Evolutionary conservation across 75 land plant species (phyloP).

Genomic region (Sequoia sempervirens): DNA sequence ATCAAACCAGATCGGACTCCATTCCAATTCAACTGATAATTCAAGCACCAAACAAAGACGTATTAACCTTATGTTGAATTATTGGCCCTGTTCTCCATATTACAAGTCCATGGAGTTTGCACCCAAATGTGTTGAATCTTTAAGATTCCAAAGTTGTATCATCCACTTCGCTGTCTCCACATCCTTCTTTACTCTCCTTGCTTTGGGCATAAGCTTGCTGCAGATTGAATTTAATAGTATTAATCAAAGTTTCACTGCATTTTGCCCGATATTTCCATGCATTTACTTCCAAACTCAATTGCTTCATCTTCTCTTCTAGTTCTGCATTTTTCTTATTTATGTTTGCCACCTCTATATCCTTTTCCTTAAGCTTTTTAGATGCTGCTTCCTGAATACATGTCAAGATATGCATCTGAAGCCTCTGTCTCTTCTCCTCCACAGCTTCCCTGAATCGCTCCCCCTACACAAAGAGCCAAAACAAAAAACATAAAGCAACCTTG

Average conservation of each 20-base stretch:
- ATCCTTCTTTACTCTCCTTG: slow-evolving; percentile 72
- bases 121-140: not conserved
- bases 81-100: not conserved
- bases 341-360: slow-evolving; percentile 55
- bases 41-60: not conserved
- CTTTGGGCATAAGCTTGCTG: slow-evolving; percentile 64
- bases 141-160: slow-evolving; percentile 46
- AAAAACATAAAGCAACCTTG: not conserved
- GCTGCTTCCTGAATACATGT: slow-evolving; percentile 44
- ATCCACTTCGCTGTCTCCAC: slow-evolving; percentile 79
- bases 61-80: not conserved
- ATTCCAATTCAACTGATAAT: not conserved
- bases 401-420: slow-evolving; percentile 39
- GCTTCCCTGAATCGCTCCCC: slow-evolving; percentile 51
- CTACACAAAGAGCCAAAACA: slow-evolving; percentile 15
- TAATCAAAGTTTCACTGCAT: slow-evolving; percentile 58
- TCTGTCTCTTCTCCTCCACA: slow-evolving; percentile 49
- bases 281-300: slow-evolving; percentile 45
- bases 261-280: slow-evolving; percentile 65
- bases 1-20: not conserved
- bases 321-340: slow-evolving; percentile 58
- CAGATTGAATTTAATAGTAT: slow-evolving; percentile 49
- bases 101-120: not conserved
- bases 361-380: slow-evolving; percentile 45
- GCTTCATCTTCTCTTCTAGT: slow-evolving; percentile 66